These are phyloP conservation scores for Lactarius trivialis DNA, from an alignment of 768 basidiomycete species.

Conservation along the genomic window DNA sequence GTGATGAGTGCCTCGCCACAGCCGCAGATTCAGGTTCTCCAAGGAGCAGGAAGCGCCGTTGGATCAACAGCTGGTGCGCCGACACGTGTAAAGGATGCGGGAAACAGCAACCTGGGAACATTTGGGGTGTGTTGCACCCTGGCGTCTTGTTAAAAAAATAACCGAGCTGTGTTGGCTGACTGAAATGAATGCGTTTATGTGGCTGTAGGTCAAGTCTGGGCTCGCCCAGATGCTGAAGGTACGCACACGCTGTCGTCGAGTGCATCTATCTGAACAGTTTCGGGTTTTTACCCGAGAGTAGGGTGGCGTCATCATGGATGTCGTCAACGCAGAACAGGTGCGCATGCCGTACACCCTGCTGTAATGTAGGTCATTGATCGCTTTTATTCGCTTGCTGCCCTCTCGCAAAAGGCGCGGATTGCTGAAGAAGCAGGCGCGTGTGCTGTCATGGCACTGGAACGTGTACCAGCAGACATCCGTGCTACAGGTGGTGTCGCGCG, in stretches of 20 bases:
- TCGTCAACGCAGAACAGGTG: conserved; percentile 70
- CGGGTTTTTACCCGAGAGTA: conserved; percentile 26
- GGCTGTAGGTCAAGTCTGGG: conserved; percentile 76
- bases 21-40: conserved; percentile 22
- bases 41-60: conserved; percentile 34
- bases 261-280: conserved; percentile 5
- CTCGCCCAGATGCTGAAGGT: conserved; percentile 97
- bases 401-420: conserved; percentile 66
- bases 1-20: conserved; percentile 28
- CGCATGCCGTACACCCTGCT: conserved; percentile 7
- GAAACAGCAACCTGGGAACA: conserved; percentile 57
- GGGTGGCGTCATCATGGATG: conserved; percentile 96
- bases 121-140: conserved; percentile 48
- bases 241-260: conserved; percentile 23
- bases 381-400: conserved; percentile 29
- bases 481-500: conserved; percentile 88
- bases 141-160: neutral
- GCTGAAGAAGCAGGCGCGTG: conserved; percentile 97
- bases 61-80: conserved; percentile 43
- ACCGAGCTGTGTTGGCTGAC: neutral
- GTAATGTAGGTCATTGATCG: neutral
- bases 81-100: conserved; percentile 47
- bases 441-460: conserved; percentile 95
- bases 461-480: conserved; percentile 94
- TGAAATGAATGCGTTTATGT: conserved; percentile 13